Base-by-base conservation (phyloP, 345 rosid genomes). In the Odontarrhena argentea region DNA sequence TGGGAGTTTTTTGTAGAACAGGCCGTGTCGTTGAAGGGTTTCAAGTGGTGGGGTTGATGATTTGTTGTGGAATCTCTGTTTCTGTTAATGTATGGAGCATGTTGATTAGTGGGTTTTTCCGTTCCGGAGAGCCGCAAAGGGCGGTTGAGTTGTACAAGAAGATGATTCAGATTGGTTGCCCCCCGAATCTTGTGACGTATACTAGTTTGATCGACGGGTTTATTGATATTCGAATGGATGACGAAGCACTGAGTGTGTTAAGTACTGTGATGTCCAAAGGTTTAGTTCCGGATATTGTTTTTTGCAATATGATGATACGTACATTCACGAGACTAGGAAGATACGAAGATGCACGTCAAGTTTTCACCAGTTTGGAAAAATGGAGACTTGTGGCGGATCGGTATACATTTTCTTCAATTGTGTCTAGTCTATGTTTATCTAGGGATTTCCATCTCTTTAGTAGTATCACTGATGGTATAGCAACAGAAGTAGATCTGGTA, bases 281-380 rank as follows among this genome's bases (percentile, higher is more conserved):
- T 34, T 55, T 41, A 63, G 78, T 56, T 52, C 87, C 82, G 24
- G 90, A 89, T 71, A 79, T 87, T 75, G 76, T 84, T 74, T 78
- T 89, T 56, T 79, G 81, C 65, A 87, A 87, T 78, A 81, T 85
- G 12, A 69, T 87, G 71, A 87, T 87, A 48, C 79, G 81, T 70
- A 60, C 75, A 56, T 81, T 77, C 41, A 78, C 85, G 10, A 90
- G 77, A 77, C 77, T 77, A 30, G 87, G 86, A 55, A 67, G 68
- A 61, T 79, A 74, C 65, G 84, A 81, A 61, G 84, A 87, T 41
- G 96, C 96, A 32, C 70, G 75, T 25, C 53, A 54, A 43, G 40
- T 85, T 55, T 85, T 80, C 68, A 38, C 46, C n/a, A 45, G 78
- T 65, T 70, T 89, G 76, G 52, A 65, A 6, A 54, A 75, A 13